phyloP scores from a whole-genome alignment of 257 asterid species.

The Haberlea rhodopensis region DNA sequence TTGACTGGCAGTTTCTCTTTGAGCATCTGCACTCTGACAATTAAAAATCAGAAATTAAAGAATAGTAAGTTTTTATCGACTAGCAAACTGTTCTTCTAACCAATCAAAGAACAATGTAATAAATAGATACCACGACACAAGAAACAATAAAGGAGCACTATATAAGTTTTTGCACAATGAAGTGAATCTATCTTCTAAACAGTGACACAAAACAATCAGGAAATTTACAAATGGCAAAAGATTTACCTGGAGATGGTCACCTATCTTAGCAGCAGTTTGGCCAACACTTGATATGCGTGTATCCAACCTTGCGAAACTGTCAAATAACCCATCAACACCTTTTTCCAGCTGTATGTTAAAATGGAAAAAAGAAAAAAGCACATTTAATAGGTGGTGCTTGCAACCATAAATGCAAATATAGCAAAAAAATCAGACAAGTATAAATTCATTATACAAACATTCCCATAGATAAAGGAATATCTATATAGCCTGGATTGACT shows the following conservation, averaged over 20 bases:
- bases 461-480: constrained; percentile 14
- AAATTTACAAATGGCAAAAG: constrained; percentile 13
- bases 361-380: constrained; percentile 19
- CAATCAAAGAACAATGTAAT: constrained; percentile 13
- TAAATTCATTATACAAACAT: constrained; percentile 10
- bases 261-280: constrained; percentile 98
- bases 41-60: constrained; percentile 17
- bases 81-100: no score
- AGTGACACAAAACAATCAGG: constrained; percentile 1
- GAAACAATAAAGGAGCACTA: neutral
- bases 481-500: constrained; percentile 12
- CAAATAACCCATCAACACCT: constrained; percentile 98
- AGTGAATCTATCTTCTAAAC: constrained; percentile 4
- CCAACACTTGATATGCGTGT: constrained; percentile 98
- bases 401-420: constrained; percentile 19
- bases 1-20: constrained; percentile 96
- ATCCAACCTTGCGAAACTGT: constrained; percentile 91
- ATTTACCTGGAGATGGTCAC: constrained; percentile 94
- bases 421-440: constrained; percentile 8
- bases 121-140: constrained; percentile 20
- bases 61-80: constrained; percentile 11
- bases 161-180: constrained; percentile 3
- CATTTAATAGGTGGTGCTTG: constrained; percentile 15
- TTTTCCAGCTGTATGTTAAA: constrained; percentile 72
- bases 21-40: constrained; percentile 96